A percentile compares a stretch with the other conserved stretches of the same genome.
These are phyloP conservation scores for Knufia fluminis DNA, from an alignment of 2,329 filamentous ascomycete species.

Conservation along the genomic window DNA sequence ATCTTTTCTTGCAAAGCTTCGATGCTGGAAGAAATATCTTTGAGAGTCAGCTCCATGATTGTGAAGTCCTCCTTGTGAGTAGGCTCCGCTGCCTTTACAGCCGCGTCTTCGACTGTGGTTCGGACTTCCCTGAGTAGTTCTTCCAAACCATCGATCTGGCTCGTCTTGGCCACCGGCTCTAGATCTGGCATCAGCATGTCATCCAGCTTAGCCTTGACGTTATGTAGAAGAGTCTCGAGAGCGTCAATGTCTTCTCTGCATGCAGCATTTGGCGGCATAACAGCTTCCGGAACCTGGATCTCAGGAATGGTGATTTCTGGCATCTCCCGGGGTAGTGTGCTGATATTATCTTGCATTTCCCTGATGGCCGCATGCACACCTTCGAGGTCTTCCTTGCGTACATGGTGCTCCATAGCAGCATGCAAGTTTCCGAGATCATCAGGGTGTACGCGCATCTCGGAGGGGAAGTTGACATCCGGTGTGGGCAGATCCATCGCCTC, in stretches of 20 bases:
- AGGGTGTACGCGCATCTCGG: constrained; percentile 37
- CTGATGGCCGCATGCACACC: constrained; percentile 36
- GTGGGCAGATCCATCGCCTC: constrained; percentile 60
- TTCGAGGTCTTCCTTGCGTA: constrained; percentile 37
- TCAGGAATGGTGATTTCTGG: constrained; percentile 28
- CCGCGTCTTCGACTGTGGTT: constrained; percentile 56
- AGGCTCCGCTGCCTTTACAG: constrained; percentile 57
- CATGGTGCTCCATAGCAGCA: constrained; percentile 27
- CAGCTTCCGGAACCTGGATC: constrained; percentile 24
- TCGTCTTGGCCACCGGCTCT: constrained; percentile 57
- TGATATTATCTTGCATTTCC: constrained; percentile 52
- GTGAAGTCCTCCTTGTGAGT: constrained; percentile 72
- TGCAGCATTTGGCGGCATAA: constrained; percentile 44
- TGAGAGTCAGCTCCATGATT: constrained; percentile 66
- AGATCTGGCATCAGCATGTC: constrained; percentile 60
- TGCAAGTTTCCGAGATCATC: constrained; percentile 39
- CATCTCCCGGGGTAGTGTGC: constrained; percentile 30
- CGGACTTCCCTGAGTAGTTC: constrained; percentile 65
- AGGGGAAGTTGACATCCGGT: constrained; percentile 30
- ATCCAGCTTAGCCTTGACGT: constrained; percentile 80
- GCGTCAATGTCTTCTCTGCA: constrained; percentile 79
- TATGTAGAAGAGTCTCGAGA: constrained; percentile 81
- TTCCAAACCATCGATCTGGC: constrained; percentile 55
- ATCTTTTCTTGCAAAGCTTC: constrained; percentile 56
- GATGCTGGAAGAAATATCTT: constrained; percentile 64